A percentile compares a stretch with the other conserved stretches of the same genome.
Evolutionary conservation across 768 basidiomycete species (phyloP).

Genomic region (Podaxis pistillaris): DNA sequence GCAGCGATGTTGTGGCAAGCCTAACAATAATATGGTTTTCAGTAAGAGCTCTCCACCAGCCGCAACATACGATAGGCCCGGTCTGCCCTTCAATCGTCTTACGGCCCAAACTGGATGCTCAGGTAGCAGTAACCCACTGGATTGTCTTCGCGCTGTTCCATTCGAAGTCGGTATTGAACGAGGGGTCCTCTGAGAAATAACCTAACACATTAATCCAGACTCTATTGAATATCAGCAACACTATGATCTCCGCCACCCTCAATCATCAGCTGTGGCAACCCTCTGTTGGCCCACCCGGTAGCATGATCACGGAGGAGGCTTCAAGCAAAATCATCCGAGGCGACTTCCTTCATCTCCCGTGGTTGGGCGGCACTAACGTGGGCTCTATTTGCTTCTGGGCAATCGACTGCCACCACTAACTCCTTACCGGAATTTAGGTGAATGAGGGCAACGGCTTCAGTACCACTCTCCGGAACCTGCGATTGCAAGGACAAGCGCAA

Average conservation of each 20-base stretch:
- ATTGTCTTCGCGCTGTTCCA: slow-evolving; percentile 45
- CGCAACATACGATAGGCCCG: slow-evolving; percentile 48
- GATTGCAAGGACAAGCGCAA: slow-evolving; percentile 38
- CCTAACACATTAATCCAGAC: slow-evolving; percentile 30
- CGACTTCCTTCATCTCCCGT: slow-evolving; percentile 52
- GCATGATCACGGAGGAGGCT: slow-evolving; percentile 44
- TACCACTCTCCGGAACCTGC: slow-evolving; percentile 33
- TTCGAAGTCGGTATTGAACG: slow-evolving; percentile 33
- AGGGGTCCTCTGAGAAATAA: not conserved
- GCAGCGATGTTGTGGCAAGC: not conserved
- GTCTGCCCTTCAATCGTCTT: slow-evolving; percentile 48
- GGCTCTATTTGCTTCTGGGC: slow-evolving; percentile 14
- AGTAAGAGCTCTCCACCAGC: slow-evolving; percentile 52
- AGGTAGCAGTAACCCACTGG: slow-evolving; percentile 34
- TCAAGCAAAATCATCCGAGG: slow-evolving; percentile 44
- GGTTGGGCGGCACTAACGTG: slow-evolving; percentile 57
- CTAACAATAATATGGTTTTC: not conserved
- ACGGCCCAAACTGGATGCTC: slow-evolving; percentile 45
- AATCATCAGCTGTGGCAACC: slow-evolving; percentile 61
- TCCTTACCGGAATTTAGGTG: slow-evolving; percentile 28
- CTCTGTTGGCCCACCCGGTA: slow-evolving; percentile 48
- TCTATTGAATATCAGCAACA: slow-evolving; percentile 46
- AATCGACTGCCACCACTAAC: too few species aligned
- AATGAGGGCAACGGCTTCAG: slow-evolving; percentile 55
- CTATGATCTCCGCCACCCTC: slow-evolving; percentile 41